Base-by-base conservation (phyloP, 768 basidiomycete genomes). In the Termitomyces bulborhizus region DNA sequence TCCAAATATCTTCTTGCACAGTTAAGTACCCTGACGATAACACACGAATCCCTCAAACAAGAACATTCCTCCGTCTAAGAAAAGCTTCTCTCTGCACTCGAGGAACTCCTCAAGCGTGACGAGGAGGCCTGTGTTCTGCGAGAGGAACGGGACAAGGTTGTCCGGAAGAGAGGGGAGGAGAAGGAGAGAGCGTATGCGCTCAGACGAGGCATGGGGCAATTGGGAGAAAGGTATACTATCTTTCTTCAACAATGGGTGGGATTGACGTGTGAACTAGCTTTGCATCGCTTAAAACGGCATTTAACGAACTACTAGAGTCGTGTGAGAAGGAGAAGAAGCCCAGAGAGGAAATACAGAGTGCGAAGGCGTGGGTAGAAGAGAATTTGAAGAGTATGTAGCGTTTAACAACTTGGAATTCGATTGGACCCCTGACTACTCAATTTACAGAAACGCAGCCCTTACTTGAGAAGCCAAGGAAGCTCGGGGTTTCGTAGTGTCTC, bases 401-500 rank as follows among this genome's bases (percentile, higher is more conserved):
- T 15, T 50, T n/a, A n/a, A n/a, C n/a, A n/a, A 2, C 12, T n/a
- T 26, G 11, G 4, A 6, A 16, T 31, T 18, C 21, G n/a, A 49
- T 36, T 15, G 15, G 43, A 18, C 5, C 36, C 15, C 24, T 29
- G 37, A 26, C 13, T 7, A 52, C 24, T 48, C 12, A 18, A 49
- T 49, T 16, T 2, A 18, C 48, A 63, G 62, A 40, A 3, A 12
- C 63, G 3, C 44, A 59, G 13, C 67, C 66, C 2, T 53, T 72
- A 68, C n/a, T n/a, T n/a, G n/a, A n/a, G n/a, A n/a, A n/a, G n/a
- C n/a, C n/a, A n/a, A n/a, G n/a, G n/a, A n/a, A 41, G 65, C 64
- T 12, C 67, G 66, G 48, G 46, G 32, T 1, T 26, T 66, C 18
- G 54, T 70, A 3, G 46, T 48, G 12, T 67, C 66, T 8, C 54